phyloP scores from a whole-genome alignment of 805 yeast species.

The Ogataea saltuana region DNA sequence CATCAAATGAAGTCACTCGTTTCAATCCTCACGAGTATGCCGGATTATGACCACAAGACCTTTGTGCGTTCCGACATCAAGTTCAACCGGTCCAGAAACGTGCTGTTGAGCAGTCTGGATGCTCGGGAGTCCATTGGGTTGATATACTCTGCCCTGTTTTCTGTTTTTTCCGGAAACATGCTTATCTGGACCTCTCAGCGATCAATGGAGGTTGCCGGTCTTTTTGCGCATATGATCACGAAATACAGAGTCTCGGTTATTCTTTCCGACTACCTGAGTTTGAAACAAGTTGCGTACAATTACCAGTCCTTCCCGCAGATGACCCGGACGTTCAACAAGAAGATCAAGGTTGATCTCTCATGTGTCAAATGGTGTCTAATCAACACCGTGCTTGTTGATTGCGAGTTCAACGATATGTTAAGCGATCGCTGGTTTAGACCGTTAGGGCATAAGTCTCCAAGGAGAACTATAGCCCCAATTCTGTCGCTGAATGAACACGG shows the following conservation, averaged over 20 bases:
- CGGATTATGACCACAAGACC: slow-evolving; percentile 40
- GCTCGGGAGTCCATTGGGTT: slow-evolving; percentile 82
- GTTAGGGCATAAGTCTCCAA: slow-evolving; percentile 76
- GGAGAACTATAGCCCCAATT: slow-evolving; percentile 82
- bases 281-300: slow-evolving; percentile 89
- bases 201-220: slow-evolving; percentile 77
- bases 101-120: slow-evolving; percentile 64
- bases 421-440: slow-evolving; percentile 91
- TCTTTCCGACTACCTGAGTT: slow-evolving; percentile 81
- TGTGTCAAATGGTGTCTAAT: slow-evolving; percentile 87
- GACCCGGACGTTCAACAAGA: slow-evolving; percentile 76
- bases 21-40: slow-evolving; percentile 64
- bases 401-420: slow-evolving; percentile 87
- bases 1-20: slow-evolving; percentile 84
- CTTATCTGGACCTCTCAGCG: slow-evolving; percentile 76
- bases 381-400: slow-evolving; percentile 84
- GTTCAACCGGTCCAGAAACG: slow-evolving; percentile 48
- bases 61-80: slow-evolving; percentile 56
- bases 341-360: slow-evolving; percentile 73
- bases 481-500: slow-evolving; percentile 90
- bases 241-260: slow-evolving; percentile 69
- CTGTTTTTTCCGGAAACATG: slow-evolving; percentile 82
- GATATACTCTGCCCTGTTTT: slow-evolving; percentile 74
- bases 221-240: slow-evolving; percentile 79
- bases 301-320: slow-evolving; percentile 87